Percentiles rank a stretch among this genome's conserved stretches.
Evolutionary conservation across 495 filamentous ascomycete species (phyloP).

Genomic region (Daldinia caldariorum): DNA sequence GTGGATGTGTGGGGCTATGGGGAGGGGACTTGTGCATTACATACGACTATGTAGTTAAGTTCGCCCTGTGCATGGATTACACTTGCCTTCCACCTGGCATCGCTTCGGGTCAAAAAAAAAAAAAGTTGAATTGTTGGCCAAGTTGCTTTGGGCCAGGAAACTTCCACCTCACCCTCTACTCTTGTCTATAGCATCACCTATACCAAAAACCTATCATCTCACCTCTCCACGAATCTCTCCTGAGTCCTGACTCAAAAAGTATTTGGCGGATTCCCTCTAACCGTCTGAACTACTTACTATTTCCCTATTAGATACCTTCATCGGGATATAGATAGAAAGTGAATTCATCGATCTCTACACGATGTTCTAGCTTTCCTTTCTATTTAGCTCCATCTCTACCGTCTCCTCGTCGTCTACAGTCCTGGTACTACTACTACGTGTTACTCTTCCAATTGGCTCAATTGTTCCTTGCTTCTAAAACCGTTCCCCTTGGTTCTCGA

Average conservation of each 20-base stretch:
- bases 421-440: constrained; percentile 47
- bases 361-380: constrained; percentile 47
- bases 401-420: constrained; percentile 42
- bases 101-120: constrained; percentile 41
- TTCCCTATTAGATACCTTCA: constrained; percentile 12
- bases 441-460: constrained; percentile 38
- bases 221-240: constrained; percentile 10
- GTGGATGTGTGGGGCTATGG: not conserved
- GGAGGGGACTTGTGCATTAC: constrained; percentile 3
- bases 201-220: constrained; percentile 14
- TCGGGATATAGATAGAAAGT: constrained; percentile 27
- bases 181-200: constrained; percentile 30
- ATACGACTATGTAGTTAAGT: too few relatives aligned
- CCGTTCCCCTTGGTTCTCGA: constrained; percentile 33
- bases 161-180: constrained; percentile 41
- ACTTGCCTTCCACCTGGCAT: constrained; percentile 22
- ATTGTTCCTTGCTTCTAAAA: constrained; percentile 15
- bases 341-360: constrained; percentile 35
- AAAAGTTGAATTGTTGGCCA: constrained; percentile 41
- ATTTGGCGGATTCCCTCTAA: constrained; percentile 10
- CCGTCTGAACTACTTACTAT: constrained; percentile 6
- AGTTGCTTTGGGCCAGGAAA: constrained; percentile 22
- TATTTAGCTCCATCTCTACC: constrained; percentile 28
- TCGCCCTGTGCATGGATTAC: not conserved
- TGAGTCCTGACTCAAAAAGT: constrained; percentile 17